phyloP scores from a whole-genome alignment of 441 rosid genomes.

The Dalechampia spathulata region DNA sequence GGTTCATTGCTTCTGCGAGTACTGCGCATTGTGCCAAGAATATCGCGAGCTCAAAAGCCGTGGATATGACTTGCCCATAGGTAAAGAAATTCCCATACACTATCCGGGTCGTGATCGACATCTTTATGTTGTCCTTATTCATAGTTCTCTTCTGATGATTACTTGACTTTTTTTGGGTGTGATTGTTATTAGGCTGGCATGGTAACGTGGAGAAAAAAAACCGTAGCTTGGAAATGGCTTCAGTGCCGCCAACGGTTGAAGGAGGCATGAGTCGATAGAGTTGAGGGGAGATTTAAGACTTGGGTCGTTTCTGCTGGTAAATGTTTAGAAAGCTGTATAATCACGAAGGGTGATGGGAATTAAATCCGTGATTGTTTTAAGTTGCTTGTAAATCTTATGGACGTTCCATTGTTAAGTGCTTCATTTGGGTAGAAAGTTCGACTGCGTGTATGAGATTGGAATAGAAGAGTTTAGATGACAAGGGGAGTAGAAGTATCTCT shows the following conservation, averaged over 20 bases:
- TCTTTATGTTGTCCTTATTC: too few species aligned
- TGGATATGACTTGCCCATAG: slow-evolving; percentile 30
- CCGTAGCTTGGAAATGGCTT: slow-evolving; percentile 34
- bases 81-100: slow-evolving; percentile 12
- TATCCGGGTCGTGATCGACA: not conserved
- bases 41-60: slow-evolving; percentile 41
- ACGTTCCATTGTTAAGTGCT: too few species aligned
- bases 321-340: too few species aligned
- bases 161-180: not conserved
- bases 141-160: not conserved
- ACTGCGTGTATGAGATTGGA: too few species aligned
- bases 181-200: slow-evolving; percentile 50
- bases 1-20: slow-evolving; percentile 43
- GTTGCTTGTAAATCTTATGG: too few species aligned
- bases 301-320: too few species aligned
- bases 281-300: not conserved
- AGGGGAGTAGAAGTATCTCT: too few species aligned
- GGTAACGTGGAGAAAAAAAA: slow-evolving; percentile 53
- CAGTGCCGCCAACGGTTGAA: slow-evolving; percentile 33
- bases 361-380: too few species aligned
- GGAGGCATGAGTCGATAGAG: slow-evolving; percentile 41
- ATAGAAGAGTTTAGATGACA: too few species aligned
- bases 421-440: too few species aligned
- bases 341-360: too few species aligned
- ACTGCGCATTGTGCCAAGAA: slow-evolving; percentile 45